Evolutionary conservation across 177 flowering plant species (phyloP), one percentile per base, ranked within the genome.

Genomic region (Vitis hybrid): DNA sequence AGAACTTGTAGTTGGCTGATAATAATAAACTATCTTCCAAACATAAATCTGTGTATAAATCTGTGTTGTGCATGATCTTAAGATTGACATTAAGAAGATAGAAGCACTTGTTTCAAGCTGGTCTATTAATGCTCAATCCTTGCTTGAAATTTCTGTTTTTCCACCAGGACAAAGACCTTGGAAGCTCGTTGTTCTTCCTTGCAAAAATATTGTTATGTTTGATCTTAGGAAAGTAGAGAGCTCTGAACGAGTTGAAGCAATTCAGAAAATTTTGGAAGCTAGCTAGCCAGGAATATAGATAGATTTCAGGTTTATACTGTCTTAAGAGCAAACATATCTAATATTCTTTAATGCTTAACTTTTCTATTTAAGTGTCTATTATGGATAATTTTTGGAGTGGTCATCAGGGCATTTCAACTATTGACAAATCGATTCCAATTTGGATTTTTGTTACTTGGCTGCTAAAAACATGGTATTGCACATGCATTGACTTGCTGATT

Each of bases 241-340:
- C 45, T 12, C 9, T 15, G 79, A 75, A 60, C 77, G 64, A 60
- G 12, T 20, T 1, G 66, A 53, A 14, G 63, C 59, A 14, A 62
- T 80, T 68, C 74, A 73, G 19, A 77, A 80, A 50, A 74, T 85
- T 8, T 18, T 75, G 19, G 64, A 75, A 72, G 90, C 90, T 29
- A 13, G 74, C 50, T 19, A 19, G 19, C 19, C 62, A 82, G 68
- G 82, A 85, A 65, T 80, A 52, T 13, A 84, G 86, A 15, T 73
- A 83, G 20, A 62, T 81, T 83, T 59, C 86, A 82, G 84, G 86
- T 84, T 48, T 3, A 31, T 31, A 31, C 39, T 31, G 39, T 31
- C 39, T 31, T 31, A 31, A 31, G 39, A 31, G 3, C 39, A 31
- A 31, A 12, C 10, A 4, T 53, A 48, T 59, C 10, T 3, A 12